phyloP scores from a whole-genome alignment of 2,329 filamentous ascomycete species.

The Sporothrix luriei region DNA sequence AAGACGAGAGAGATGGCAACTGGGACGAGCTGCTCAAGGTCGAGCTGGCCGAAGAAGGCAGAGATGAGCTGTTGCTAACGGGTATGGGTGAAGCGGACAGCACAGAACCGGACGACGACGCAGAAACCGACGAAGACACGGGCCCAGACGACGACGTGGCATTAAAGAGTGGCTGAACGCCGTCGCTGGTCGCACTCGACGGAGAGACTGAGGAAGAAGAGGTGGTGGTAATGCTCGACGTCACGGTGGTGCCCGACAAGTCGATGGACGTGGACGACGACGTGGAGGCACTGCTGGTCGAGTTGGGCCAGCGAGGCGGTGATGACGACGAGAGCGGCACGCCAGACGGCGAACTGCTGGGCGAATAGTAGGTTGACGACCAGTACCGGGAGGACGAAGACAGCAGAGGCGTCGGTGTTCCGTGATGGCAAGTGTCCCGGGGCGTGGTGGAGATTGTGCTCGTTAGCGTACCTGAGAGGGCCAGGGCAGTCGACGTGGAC shows the following conservation, averaged over 20 bases:
- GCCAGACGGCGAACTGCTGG: neutral
- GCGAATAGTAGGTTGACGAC: slow-evolving; percentile 3
- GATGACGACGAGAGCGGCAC: neutral
- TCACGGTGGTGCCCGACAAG: slow-evolving; percentile 1
- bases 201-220: neutral
- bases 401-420: neutral
- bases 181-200: neutral
- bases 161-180: neutral
- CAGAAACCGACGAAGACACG: neutral
- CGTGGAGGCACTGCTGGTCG: slow-evolving; percentile 4
- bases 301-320: slow-evolving; percentile 23
- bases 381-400: neutral
- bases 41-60: neutral
- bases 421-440: slow-evolving; percentile 3
- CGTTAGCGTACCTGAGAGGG: neutral
- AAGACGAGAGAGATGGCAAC: neutral
- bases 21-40: neutral
- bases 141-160: neutral
- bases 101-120: neutral
- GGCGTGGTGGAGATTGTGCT: neutral
- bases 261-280: slow-evolving; percentile 7
- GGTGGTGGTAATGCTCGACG: neutral
- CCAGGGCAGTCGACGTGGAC: slow-evolving; percentile 19
- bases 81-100: neutral
- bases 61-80: neutral